These are phyloP conservation scores for Kwoniella heveanensis DNA, from an alignment of 768 basidiomycete genomes.

Conservation along the genomic window DNA sequence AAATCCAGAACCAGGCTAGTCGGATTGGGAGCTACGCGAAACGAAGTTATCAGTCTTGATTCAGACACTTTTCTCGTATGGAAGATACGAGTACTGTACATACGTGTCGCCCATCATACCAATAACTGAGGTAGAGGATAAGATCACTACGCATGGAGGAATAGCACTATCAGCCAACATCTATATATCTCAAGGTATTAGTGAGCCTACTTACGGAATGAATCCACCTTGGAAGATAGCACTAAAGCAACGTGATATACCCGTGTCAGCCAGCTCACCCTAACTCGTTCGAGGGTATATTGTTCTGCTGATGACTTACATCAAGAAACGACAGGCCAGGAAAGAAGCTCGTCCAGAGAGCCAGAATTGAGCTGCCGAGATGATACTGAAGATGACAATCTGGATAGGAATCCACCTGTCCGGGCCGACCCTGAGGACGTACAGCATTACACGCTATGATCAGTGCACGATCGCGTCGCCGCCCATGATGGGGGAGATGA, in stretches of 20 bases:
- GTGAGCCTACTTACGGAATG: conserved; percentile 57
- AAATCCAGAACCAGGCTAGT: conserved; percentile 70
- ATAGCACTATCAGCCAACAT: conserved; percentile 55
- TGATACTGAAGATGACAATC: conserved; percentile 61
- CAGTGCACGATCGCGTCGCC: no score
- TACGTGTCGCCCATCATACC: conserved; percentile 59
- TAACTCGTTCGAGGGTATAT: no score
- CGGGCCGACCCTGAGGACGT: conserved; percentile 59
- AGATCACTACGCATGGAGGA: conserved; percentile 59
- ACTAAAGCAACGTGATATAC: no score
- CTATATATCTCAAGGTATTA: neutral
- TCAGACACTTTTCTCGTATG: no score
- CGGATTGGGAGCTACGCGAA: conserved; percentile 62
- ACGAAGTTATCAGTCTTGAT: conserved; percentile 30
- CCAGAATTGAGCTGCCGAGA: conserved; percentile 66
- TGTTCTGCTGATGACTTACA: neutral
- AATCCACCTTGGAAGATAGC: conserved; percentile 64
- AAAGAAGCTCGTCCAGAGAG: conserved; percentile 63
- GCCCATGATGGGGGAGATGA: no score
- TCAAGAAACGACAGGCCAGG: conserved; percentile 59
- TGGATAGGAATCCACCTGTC: conserved; percentile 60
- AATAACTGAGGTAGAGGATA: conserved; percentile 69
- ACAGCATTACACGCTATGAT: neutral
- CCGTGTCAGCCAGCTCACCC: conserved; percentile 50
- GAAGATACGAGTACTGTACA: neutral